Evolutionary conservation across 495 filamentous ascomycete species (phyloP).

Genomic region (Aspergillus nidulans): DNA sequence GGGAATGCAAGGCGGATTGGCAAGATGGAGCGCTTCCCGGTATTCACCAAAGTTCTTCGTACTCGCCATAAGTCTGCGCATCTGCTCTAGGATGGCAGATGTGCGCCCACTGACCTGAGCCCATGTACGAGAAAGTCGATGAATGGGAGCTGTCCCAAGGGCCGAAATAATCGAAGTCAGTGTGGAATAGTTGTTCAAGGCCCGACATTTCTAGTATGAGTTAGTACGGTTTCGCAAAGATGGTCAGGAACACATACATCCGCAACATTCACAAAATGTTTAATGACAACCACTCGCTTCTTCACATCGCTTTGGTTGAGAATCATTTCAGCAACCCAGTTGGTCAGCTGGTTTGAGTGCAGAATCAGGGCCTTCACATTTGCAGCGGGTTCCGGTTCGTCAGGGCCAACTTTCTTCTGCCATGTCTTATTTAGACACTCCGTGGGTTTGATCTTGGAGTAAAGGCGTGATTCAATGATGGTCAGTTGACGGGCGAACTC

Average conservation of each 20-base stretch:
- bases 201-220: constrained; percentile 75
- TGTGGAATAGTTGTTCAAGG: constrained; percentile 94
- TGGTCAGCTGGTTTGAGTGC: constrained; percentile 96
- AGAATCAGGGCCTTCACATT: constrained; percentile 96
- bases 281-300: constrained; percentile 94
- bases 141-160: constrained; percentile 87
- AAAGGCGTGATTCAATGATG: constrained; percentile 91
- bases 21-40: constrained; percentile 82
- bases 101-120: constrained; percentile 82
- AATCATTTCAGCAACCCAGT: constrained; percentile 99
- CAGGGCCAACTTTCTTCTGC: constrained; percentile 84
- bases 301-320: constrained; percentile 88
- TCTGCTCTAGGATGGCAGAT: constrained; percentile 71
- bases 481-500: constrained; percentile 97
- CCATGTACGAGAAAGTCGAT: constrained; percentile 93
- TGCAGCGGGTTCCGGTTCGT: constrained; percentile 81
- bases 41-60: constrained; percentile 99
- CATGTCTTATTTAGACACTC: constrained; percentile 98
- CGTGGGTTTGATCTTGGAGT: constrained; percentile 89
- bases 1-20: constrained; percentile 95
- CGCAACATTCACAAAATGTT: constrained; percentile 94
- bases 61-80: constrained; percentile 93
- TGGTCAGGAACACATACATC: constrained; percentile 57
- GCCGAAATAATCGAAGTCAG: constrained; percentile 98
- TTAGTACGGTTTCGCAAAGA: background rate